Evolutionary conservation across 345 rosid genomes (phyloP).

Genomic region (Gynandropsis gynandra): DNA sequence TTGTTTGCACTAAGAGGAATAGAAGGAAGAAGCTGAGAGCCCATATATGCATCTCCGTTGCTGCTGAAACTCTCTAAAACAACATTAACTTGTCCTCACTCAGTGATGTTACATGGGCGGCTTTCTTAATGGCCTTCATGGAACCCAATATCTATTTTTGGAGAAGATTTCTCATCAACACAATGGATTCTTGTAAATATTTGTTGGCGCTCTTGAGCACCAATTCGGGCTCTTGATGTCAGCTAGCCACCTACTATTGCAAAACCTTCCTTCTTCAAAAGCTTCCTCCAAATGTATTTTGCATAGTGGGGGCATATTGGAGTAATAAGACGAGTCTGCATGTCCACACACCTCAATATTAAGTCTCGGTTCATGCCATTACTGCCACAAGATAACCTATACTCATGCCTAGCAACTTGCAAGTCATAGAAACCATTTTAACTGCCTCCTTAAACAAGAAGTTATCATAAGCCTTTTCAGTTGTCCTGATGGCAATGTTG

Average conservation of each 20-base stretch:
- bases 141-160: slow-evolving; percentile 62
- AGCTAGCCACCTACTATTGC: slow-evolving; percentile 95
- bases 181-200: slow-evolving; percentile 83
- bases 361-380: slow-evolving; percentile 69
- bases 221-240: slow-evolving; percentile 54
- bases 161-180: slow-evolving; percentile 66
- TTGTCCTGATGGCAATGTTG: slow-evolving; percentile 61
- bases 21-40: too few species aligned
- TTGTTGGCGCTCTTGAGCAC: slow-evolving; percentile 78
- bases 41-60: too few species aligned
- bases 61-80: too few species aligned
- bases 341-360: slow-evolving; percentile 71
- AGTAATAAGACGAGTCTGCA: slow-evolving; percentile 76
- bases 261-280: slow-evolving; percentile 71
- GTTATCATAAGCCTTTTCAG: slow-evolving; percentile 53
- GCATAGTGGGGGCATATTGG: slow-evolving; percentile 95
- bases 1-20: too few species aligned
- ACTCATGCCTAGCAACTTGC: slow-evolving; percentile 90
- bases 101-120: slow-evolving; percentile 39
- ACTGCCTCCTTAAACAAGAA: slow-evolving; percentile 92
- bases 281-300: slow-evolving; percentile 81
- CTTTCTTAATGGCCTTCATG: slow-evolving; percentile 65
- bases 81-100: slow-evolving; percentile 46
- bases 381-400: slow-evolving; percentile 75
- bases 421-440: slow-evolving; percentile 87